Evolutionary conservation across 2,329 filamentous ascomycete genomes (phyloP).

Genomic region (Paecilomyces sp.): DNA sequence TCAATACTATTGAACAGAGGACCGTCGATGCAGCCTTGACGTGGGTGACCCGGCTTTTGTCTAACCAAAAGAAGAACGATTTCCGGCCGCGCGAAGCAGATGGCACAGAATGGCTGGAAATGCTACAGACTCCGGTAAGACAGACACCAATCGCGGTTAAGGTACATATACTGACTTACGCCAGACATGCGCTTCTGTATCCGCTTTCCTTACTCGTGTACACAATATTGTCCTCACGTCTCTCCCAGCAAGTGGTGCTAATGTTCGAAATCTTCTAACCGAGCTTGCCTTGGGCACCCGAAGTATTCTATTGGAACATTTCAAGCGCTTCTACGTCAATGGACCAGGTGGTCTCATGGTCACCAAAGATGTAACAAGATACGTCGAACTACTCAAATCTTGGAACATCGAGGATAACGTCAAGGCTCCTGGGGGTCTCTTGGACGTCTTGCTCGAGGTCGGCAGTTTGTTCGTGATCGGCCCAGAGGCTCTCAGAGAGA

Average conservation of each 20-base stretch:
- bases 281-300: constrained; percentile 78
- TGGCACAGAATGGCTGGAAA: constrained; percentile 52
- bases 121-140: constrained; percentile 64
- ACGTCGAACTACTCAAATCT: constrained; percentile 74
- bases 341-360: constrained; percentile 92
- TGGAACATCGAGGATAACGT: constrained; percentile 69
- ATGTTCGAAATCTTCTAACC: constrained; percentile 72
- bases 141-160: background rate
- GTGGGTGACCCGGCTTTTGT: constrained; percentile 66
- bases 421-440: constrained; percentile 43
- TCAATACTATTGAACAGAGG: constrained; percentile 62
- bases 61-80: constrained; percentile 77
- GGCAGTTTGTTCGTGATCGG: constrained; percentile 94
- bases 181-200: constrained; percentile 70
- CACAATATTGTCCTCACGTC: constrained; percentile 58
- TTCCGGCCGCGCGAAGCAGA: constrained; percentile 82
- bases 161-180: constrained; percentile 5
- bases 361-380: constrained; percentile 91
- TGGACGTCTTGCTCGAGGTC: constrained; percentile 87
- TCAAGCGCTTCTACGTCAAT: constrained; percentile 89
- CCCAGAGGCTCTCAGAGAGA: constrained; percentile 66
- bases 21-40: constrained; percentile 67
- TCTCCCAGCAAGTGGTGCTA: constrained; percentile 58
- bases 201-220: constrained; percentile 67
- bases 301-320: constrained; percentile 76